phyloP scores from a whole-genome alignment of 768 basidiomycete genomes.

The Coprinopsis marcescibilis region DNA sequence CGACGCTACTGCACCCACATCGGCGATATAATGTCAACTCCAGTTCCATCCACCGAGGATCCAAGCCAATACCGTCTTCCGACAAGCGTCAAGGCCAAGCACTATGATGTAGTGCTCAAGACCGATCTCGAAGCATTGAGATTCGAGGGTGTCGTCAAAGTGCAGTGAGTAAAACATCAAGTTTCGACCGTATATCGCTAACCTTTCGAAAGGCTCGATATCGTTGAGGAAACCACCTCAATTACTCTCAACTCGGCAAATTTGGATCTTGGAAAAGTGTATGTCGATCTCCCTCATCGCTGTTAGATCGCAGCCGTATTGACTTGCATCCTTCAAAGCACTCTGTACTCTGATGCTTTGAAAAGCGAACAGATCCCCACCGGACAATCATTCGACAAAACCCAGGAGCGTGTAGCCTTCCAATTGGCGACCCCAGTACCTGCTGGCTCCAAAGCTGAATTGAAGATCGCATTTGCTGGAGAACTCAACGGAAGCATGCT shows the following conservation, averaged over 20 bases:
- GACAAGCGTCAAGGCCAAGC: constrained; percentile 56
- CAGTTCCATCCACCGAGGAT: constrained; percentile 14
- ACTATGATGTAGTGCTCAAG: constrained; percentile 74
- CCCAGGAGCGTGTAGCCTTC: constrained; percentile 61
- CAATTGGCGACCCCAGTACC: constrained; percentile 53
- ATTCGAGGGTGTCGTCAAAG: constrained; percentile 74
- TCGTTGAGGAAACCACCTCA: constrained; percentile 53
- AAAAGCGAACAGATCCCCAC: constrained; percentile 40
- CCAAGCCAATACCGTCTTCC: constrained; percentile 56
- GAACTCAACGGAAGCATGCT: constrained; percentile 67
- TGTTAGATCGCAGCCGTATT: not conserved
- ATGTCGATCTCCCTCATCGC: constrained; percentile 15
- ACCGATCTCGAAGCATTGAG: constrained; percentile 75
- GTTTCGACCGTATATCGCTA: constrained; percentile 18
- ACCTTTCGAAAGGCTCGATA: constrained; percentile 52
- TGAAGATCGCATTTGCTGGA: constrained; percentile 67
- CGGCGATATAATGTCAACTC: constrained; percentile 22
- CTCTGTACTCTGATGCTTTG: constrained; percentile 50
- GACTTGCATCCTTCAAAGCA: constrained; percentile 19
- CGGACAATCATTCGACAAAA: constrained; percentile 49
- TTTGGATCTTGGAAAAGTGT: constrained; percentile 52
- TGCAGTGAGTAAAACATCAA: too few species aligned
- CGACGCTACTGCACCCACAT: constrained; percentile 15
- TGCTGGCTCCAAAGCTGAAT: constrained; percentile 60
- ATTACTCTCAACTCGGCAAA: constrained; percentile 63